phyloP scores from a whole-genome alignment of 2,329 filamentous ascomycete genomes.

The Venturia effusa region DNA sequence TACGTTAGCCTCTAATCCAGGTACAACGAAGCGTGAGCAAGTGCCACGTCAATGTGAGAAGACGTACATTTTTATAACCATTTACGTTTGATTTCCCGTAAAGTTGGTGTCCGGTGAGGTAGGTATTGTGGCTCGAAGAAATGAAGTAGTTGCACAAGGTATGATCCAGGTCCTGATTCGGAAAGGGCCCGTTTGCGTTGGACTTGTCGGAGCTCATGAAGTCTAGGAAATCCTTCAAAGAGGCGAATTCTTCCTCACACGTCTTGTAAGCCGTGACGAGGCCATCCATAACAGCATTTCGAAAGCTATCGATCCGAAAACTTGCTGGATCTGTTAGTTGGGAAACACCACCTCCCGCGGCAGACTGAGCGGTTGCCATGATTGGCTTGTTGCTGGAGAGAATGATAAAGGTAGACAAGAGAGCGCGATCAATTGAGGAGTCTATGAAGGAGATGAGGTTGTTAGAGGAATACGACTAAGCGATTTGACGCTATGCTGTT shows the following conservation, averaged over 20 bases:
- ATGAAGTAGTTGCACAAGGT: conserved; percentile 87
- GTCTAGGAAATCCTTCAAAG: conserved; percentile 32
- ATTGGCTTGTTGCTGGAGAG: neutral
- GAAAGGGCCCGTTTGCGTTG: conserved; percentile 33
- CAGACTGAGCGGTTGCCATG: neutral
- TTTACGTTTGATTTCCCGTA: conserved; percentile 66
- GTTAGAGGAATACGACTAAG: neutral
- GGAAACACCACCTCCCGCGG: conserved; percentile 11
- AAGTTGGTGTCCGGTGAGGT: conserved; percentile 77
- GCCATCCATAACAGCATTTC: conserved; percentile 3
- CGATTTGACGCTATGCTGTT: neutral
- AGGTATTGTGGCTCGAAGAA: conserved; percentile 91
- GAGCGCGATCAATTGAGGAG: too few relatives aligned
- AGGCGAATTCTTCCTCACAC: neutral
- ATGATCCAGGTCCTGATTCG: conserved; percentile 45
- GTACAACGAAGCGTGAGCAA: neutral
- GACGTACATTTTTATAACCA: conserved; percentile 61
- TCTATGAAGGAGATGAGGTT: neutral
- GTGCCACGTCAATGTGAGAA: neutral
- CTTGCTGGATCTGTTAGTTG: conserved; percentile 6
- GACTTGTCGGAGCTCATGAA: conserved; percentile 37
- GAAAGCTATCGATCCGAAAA: conserved; percentile 6
- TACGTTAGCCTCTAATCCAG: neutral
- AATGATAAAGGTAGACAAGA: too few relatives aligned
- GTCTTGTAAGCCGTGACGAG: conserved; percentile 3